A percentile compares a stretch with the other conserved stretches of the same genome.
phyloP scores from a whole-genome alignment of 345 rosid genomes.

The rapeseed (Brassica napus) region DNA sequence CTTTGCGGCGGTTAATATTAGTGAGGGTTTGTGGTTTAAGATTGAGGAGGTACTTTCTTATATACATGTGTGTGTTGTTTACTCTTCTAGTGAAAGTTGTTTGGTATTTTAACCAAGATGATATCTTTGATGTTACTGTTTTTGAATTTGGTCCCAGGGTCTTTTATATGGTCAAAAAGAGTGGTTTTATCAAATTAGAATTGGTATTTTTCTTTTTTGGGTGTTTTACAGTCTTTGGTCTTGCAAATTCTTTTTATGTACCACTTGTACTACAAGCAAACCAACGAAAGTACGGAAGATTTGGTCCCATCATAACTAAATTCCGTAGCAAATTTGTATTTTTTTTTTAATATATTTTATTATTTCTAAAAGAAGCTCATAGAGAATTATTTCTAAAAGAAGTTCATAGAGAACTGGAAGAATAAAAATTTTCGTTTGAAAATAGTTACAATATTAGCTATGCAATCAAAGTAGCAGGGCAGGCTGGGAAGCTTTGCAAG shows the following conservation, averaged over 20 bases:
- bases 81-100: neutral
- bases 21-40: neutral
- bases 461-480: neutral
- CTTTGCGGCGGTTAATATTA: neutral
- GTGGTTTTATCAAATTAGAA: neutral
- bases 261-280: conserved; percentile 16
- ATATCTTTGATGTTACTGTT: neutral
- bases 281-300: conserved; percentile 5
- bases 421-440: neutral
- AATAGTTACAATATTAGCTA: neutral
- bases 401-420: neutral
- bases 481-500: neutral
- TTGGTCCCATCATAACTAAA: conserved; percentile 18
- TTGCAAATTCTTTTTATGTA: conserved; percentile 3
- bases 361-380: neutral
- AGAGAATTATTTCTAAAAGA: too few relatives aligned
- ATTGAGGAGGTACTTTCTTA: neutral
- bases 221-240: neutral
- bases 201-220: neutral
- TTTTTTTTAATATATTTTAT: neutral
- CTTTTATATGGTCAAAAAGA: neutral
- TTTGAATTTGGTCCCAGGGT: conserved; percentile 19
- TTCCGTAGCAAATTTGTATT: neutral
- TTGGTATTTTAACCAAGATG: neutral
- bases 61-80: neutral